Percentiles rank a stretch among this genome's conserved stretches.
Conservation (phyloP, 805 yeast genomes). For the Sungouiozyma intestinalis region DNA sequence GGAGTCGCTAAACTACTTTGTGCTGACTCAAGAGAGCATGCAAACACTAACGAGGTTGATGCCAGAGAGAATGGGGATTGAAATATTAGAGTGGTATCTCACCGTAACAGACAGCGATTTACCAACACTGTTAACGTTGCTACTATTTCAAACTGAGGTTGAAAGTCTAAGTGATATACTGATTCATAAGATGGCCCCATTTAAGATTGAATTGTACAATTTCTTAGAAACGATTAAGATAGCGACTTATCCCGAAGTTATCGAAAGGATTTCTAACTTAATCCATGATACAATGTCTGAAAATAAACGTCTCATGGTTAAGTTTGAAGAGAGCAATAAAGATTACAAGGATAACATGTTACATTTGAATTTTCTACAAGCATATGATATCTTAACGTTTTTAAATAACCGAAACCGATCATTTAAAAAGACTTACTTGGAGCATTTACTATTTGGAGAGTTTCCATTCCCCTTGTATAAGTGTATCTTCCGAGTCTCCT, state of each 20-base stretch:
- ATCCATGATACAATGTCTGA: slow-evolving; percentile 2
- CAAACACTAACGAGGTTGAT: slow-evolving; percentile 1
- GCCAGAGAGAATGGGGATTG: slow-evolving; percentile 8
- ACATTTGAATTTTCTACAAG: slow-evolving; percentile 31
- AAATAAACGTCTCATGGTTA: slow-evolving; percentile 1
- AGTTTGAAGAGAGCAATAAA: slow-evolving; percentile 7
- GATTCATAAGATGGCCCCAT: slow-evolving; percentile 9
- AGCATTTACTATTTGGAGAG: slow-evolving; percentile 54
- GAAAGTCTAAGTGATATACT: slow-evolving; percentile 3
- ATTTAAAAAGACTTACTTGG: slow-evolving; percentile 52
- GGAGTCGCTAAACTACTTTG: slow-evolving; percentile 3
- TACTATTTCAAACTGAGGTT: slow-evolving; percentile 9
- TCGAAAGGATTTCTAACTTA: slow-evolving; percentile 1
- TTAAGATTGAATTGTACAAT: slow-evolving; percentile 5
- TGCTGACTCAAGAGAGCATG: neutral
- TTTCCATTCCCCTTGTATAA: slow-evolving; percentile 39
- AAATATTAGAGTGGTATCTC: slow-evolving; percentile 6
- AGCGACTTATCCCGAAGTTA: slow-evolving; percentile 9
- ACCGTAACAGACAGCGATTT: slow-evolving; percentile 8
- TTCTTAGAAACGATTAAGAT: slow-evolving; percentile 7
- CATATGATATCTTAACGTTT: slow-evolving; percentile 45
- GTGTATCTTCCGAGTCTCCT: slow-evolving; percentile 29
- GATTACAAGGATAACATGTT: slow-evolving; percentile 5
- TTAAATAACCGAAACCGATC: slow-evolving; percentile 46
- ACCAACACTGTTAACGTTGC: slow-evolving; percentile 8